These are phyloP conservation scores for Collybia mongolica DNA, from an alignment of 768 basidiomycete species.

Conservation along the genomic window DNA sequence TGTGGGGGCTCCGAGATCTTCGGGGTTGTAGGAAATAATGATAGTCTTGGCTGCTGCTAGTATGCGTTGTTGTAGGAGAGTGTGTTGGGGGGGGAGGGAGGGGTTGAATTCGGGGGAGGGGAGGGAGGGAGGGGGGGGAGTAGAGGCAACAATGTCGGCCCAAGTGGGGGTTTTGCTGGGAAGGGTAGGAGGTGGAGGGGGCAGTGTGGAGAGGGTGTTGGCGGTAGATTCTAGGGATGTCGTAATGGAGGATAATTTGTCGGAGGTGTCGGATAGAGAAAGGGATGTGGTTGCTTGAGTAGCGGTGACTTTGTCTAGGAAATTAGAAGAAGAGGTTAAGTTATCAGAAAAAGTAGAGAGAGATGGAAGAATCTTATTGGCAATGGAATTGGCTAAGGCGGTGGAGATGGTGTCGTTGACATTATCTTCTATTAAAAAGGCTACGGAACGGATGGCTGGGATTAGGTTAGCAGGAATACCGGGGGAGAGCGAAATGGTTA, in stretches of 20 bases:
- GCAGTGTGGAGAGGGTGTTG: background rate
- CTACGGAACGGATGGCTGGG: background rate
- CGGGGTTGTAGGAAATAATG: background rate
- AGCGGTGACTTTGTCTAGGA: background rate
- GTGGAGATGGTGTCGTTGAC: background rate
- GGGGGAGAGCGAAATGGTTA: background rate
- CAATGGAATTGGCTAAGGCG: background rate
- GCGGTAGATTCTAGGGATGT: background rate
- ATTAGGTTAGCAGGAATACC: background rate
- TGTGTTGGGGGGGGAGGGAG: background rate
- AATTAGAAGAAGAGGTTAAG: background rate
- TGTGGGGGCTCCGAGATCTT: background rate
- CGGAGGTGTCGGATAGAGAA: background rate
- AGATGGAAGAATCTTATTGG: background rate
- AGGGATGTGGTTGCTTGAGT: background rate
- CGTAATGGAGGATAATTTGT: background rate
- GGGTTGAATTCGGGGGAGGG: slow-evolving; percentile 1
- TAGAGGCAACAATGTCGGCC: background rate
- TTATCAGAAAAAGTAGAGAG: background rate
- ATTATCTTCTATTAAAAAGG: slow-evolving; percentile 6
- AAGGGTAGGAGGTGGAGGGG: background rate
- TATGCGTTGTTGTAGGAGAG: slow-evolving; percentile 4
- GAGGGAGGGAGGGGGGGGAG: background rate
- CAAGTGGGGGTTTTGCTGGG: background rate
- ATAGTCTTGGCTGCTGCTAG: background rate